Evolutionary conservation across 257 asterid genomes (phyloP), one percentile per base, ranked within the genome.

Genomic region (Parsonsia alboflavescens): DNA sequence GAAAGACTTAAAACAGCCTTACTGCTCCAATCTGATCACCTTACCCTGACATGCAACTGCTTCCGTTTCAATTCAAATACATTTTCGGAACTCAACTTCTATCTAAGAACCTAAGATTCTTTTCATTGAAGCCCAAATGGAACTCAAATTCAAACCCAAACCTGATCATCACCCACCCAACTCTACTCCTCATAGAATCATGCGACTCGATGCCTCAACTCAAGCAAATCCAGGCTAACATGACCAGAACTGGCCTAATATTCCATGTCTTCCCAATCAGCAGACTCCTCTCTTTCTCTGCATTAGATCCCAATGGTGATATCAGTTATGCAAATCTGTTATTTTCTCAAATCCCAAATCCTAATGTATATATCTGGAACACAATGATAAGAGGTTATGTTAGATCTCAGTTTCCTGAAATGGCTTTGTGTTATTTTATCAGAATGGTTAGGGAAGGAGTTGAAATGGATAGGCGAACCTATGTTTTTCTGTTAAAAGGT

Each of bases 301-400:
- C 96, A 62, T 69, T 92, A 71, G 89, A 89, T 79, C 80, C 82
- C 52, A 84, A 75, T 68, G 97, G 97, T 7, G 76, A 83, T 74
- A 44, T 92, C 1, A 26, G 75, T 64, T 78, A 89, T 63, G 96
- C 96, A 30, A 75, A 71, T 70, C 66, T 84, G 21, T 76, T 92
- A 10, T 92, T 92, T 76, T 78, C 83, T 13, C 86, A 84, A 62
- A 85, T 90, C 68, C 19, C 17, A n/a, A 73, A 82, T 49, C 96
- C 93, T 39, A 92, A 90, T 77, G 86, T 79, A 65, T 92, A 90
- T 78, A 87, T 90, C 53, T 92, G 96, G 96, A 92, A 92, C 68
- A 89, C 93, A 17, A 85, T 92, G 72, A 84, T 90, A 7, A 89
- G 96, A 76, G 93, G 97, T 39, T 85, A 81, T 69, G 86, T 81